Conservation (phyloP, 495 filamentous ascomycete species). For the Aspergillus ostianus region DNA sequence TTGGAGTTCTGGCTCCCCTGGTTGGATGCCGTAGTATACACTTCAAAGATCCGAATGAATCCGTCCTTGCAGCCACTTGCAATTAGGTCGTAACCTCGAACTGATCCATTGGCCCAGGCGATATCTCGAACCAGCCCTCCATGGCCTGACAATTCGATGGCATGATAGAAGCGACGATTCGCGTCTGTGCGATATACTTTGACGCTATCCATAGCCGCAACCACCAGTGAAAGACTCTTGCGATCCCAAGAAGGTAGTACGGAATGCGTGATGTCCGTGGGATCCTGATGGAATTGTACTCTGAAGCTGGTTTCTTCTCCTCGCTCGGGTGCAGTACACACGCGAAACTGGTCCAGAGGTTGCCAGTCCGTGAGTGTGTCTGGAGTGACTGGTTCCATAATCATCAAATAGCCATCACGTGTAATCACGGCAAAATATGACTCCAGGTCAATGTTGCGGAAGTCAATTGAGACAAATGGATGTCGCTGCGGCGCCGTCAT, state of each 20-base stretch:
- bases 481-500: conserved; percentile 55
- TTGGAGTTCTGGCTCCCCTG: conserved; percentile 30
- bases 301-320: conserved; percentile 85
- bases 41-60: conserved; percentile 76
- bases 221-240: conserved; percentile 72
- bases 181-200: conserved; percentile 77
- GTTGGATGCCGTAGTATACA: conserved; percentile 53
- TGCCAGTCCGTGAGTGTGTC: conserved; percentile 77
- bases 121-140: conserved; percentile 81
- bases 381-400: conserved; percentile 86
- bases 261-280: conserved; percentile 71
- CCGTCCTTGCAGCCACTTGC: conserved; percentile 94
- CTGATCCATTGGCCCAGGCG: conserved; percentile 87
- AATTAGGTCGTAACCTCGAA: conserved; percentile 81
- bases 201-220: conserved; percentile 78
- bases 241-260: conserved; percentile 70
- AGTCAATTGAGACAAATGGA: conserved; percentile 74
- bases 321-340: conserved; percentile 58
- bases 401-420: conserved; percentile 70
- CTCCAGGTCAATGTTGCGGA: conserved; percentile 70
- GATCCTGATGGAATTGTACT: conserved; percentile 81
- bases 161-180: conserved; percentile 68
- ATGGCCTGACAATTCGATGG: conserved; percentile 69
- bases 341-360: conserved; percentile 65
- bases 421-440: conserved; percentile 83